Base-by-base conservation (phyloP, 1,284 basidiomycete species). In the Rhodotorula sp. region DNA sequence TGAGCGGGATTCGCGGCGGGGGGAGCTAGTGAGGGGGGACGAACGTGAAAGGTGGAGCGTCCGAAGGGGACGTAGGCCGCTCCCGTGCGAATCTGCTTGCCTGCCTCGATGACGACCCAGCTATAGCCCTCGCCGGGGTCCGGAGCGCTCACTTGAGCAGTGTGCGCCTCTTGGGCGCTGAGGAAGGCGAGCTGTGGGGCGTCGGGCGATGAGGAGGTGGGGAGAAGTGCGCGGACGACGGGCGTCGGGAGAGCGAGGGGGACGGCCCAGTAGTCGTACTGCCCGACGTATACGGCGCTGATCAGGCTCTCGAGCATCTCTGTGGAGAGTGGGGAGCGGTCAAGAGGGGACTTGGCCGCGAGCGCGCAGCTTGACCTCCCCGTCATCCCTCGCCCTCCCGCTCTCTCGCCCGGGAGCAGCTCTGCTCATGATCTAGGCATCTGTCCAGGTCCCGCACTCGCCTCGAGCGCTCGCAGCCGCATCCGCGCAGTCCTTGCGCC, bases 31-130 rank as follows among this genome's bases (percentile, higher is more conserved):
- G 46, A n/a, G 61, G 19, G 21, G 39, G 8, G 21, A 60, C 69
- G 29, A 12, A 66, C 69, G 12, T 54, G 58, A 51, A 67, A 67
- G 36, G 56, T 41, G 25, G 44, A 58, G 39, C 55, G 70, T 2
- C 72, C 58, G 10, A 69, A 58, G 8, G 72, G 72, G 3, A 63
- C 59, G 13, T 44, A 57, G 22, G 37, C 54, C 22, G 71, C 58
- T 1, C 72, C 72, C 27, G 66, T 71, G 22, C 51, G 37, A 41
- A 71, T 61, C 64, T 74, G 72, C 57, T 66, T 37, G 2, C 72
- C 72, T 15, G 64, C 64, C 22, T 71, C 66, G 15, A 74, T 8
- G 46, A 66, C 27, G 8, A 65, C 57, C 72, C 72, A 74, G 1
- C 46, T 37, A 36, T 41, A 51, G 1, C 72, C 69, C 12, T 62